Evolutionary conservation across 331 rosid species (phyloP), one percentile per base, ranked within the genome.

Genomic region (Acacia concinna): DNA sequence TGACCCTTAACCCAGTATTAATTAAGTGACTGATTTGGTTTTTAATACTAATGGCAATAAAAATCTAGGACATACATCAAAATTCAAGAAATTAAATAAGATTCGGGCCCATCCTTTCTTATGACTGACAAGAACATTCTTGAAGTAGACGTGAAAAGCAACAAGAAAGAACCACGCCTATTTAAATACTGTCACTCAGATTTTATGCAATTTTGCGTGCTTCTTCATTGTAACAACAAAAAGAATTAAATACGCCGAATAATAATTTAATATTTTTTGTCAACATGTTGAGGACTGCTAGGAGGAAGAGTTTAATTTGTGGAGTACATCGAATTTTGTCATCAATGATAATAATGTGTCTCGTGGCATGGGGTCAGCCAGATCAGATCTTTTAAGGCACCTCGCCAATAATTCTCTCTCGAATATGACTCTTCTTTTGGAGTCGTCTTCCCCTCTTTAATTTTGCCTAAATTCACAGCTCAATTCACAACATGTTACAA

Each of bases 371-470:
- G 72, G 44, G 73, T 40, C 35, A 27, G 21, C 67, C 67, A 46
- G 21, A 27, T 83, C 81, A 80, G 89, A 77, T 52, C 32, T 6
- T 75, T 27, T 40, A 57, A 57, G 74, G 82, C 62, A 80, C 44
- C 68, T 32, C 32, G 63, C 77, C 81, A 10, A 86, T 62, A 52
- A 63, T 80, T 80, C 76, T 72, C 27, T 73, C 7, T 9, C 23
- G 81, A 83, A 73, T 63, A 47, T 74, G 77, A 80, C 85, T 73
- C 4, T 49, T 37, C 5, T 69, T 20, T 69, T 69, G 31, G 52
- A 63, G 71, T 13, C 72, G 27, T 78, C 32, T n/a, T n/a, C n/a
- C n/a, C n/a, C n/a, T n/a, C 81, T 43, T 75, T n/a, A n/a, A n/a
- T 4, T 18, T 2, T 14, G 14, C 28, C 57, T 35, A 38, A 71